These are phyloP conservation scores for Russula dissimulans DNA, from an alignment of 768 basidiomycete species.

Conservation along the genomic window DNA sequence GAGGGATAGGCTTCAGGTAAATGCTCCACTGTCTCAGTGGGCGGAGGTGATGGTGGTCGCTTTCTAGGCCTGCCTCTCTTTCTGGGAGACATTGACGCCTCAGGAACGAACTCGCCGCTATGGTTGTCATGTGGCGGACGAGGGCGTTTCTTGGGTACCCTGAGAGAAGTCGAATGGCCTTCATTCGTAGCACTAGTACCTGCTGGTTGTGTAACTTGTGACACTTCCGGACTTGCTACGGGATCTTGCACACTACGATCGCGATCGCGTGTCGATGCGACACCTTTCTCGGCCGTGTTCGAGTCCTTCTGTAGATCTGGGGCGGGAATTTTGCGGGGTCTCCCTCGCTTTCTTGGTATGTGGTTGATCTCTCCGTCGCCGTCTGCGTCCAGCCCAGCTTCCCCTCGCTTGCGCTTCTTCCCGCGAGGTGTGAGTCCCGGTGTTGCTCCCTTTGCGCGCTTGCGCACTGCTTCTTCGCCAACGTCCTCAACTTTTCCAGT, in stretches of 20 bases:
- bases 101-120: neutral
- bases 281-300: slow-evolving; percentile 1
- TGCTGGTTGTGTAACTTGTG: neutral
- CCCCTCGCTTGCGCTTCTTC: slow-evolving; percentile 30
- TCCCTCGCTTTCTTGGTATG: slow-evolving; percentile 32
- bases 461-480: slow-evolving; percentile 10
- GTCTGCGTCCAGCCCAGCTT: slow-evolving; percentile 17
- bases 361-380: neutral
- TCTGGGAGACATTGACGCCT: neutral
- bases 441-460: slow-evolving; percentile 19
- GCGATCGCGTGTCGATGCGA: neutral
- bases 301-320: slow-evolving; percentile 19
- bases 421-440: slow-evolving; percentile 25
- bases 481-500: neutral
- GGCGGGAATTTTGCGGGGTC: slow-evolving; percentile 24
- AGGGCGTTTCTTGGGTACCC: slow-evolving; percentile 30
- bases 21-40: neutral
- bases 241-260: neutral
- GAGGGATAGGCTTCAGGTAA: neutral
- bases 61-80: slow-evolving; percentile 20
- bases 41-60: neutral
- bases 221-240: neutral
- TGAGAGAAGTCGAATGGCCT: slow-evolving; percentile 1
- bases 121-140: slow-evolving; percentile 25
- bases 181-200: neutral